A percentile compares a stretch with the other conserved stretches of the same genome.
phyloP scores from a whole-genome alignment of 78 protist genomes.

The Pigoraptor vietnamica region DNA sequence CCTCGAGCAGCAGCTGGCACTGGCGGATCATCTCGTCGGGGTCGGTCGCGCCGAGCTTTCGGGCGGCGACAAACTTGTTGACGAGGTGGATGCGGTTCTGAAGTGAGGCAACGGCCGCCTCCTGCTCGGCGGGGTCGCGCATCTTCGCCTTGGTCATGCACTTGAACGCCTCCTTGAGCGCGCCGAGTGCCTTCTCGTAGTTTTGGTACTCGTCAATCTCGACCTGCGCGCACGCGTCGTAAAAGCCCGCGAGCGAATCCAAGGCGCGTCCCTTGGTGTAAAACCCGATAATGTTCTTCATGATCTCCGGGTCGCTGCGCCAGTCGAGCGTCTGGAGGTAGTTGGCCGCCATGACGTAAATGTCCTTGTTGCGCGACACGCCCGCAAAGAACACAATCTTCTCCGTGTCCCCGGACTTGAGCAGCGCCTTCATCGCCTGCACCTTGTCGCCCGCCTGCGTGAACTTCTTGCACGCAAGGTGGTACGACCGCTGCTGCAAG shows the following conservation, averaged over 20 bases:
- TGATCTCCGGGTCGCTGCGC: slow-evolving; percentile 52
- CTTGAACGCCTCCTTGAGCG: slow-evolving; percentile 55
- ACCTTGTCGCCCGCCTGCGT: slow-evolving; percentile 58
- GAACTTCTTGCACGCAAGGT: slow-evolving; percentile 59
- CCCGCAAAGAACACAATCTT: slow-evolving; percentile 69
- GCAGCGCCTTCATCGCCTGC: slow-evolving; percentile 64
- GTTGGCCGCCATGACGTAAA: slow-evolving; percentile 77
- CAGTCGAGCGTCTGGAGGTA: slow-evolving; percentile 69
- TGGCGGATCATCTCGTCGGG: slow-evolving; percentile 34
- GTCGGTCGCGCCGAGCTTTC: slow-evolving; percentile 25
- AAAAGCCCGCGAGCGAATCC: slow-evolving; percentile 60
- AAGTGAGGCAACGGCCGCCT: background rate
- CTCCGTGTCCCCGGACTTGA: slow-evolving; percentile 71
- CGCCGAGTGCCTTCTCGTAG: slow-evolving; percentile 71
- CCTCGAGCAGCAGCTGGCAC: slow-evolving; percentile 19
- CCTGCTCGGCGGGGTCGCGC: background rate
- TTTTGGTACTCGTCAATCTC: slow-evolving; percentile 81
- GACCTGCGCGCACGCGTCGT: slow-evolving; percentile 62
- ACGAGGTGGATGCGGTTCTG: slow-evolving; percentile 17
- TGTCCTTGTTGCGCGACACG: slow-evolving; percentile 29
- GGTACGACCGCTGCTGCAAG: slow-evolving; percentile 46
- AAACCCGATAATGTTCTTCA: slow-evolving; percentile 59
- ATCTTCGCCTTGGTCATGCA: slow-evolving; percentile 18
- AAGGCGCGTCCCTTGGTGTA: slow-evolving; percentile 69
- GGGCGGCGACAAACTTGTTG: slow-evolving; percentile 41